phyloP scores from a whole-genome alignment of 176 grass and related monocot species.

The Urochloa ruziziensis region DNA sequence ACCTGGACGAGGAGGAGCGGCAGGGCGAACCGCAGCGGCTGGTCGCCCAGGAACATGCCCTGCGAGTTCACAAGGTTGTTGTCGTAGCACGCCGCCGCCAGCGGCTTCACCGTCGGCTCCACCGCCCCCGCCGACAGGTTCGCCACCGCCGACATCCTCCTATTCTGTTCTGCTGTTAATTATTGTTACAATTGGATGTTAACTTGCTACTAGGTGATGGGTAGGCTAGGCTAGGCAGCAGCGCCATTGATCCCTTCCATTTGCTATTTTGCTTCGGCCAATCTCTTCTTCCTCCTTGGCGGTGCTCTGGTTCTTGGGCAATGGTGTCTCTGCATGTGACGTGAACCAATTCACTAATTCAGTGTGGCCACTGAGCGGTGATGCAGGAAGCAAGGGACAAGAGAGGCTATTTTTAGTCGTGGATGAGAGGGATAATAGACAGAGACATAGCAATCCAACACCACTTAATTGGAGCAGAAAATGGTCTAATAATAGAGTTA shows the following conservation, averaged over 20 bases:
- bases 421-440: background rate
- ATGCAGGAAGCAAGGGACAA: no score
- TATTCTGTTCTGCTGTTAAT: background rate
- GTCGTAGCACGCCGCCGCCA: conserved; percentile 62
- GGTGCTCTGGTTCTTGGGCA: no score
- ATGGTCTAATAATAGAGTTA: no score
- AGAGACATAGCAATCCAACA: background rate
- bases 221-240: background rate
- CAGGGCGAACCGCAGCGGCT: conserved; percentile 56
- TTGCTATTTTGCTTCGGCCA: background rate
- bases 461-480: no score
- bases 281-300: no score
- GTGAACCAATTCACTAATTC: no score
- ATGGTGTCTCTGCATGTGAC: no score
- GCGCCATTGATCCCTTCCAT: background rate
- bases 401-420: background rate
- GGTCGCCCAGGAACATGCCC: conserved; percentile 72
- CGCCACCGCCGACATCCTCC: background rate
- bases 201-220: background rate
- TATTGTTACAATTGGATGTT: no score
- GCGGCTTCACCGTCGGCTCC: conserved; percentile 57
- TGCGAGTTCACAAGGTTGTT: conserved; percentile 78
- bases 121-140: conserved; percentile 2
- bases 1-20: conserved; percentile 67
- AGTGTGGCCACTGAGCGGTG: no score